A percentile compares a stretch with the other conserved stretches of the same genome.
phyloP scores from a whole-genome alignment of 768 basidiomycete genomes.

The Leccinum disarticulatum region DNA sequence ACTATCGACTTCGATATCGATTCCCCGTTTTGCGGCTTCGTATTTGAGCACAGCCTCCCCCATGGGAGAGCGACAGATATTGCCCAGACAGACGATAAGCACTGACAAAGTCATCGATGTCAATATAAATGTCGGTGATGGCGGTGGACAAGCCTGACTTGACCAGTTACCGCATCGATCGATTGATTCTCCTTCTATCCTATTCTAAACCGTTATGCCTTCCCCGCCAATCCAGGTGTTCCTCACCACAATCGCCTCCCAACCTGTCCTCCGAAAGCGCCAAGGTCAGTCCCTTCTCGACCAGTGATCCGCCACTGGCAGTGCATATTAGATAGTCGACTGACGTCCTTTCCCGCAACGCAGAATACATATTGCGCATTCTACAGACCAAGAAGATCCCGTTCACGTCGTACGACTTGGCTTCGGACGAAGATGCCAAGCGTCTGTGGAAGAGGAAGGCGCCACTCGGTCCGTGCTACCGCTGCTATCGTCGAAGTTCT shows the following conservation, averaged over 20 bases:
- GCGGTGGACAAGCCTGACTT: background rate
- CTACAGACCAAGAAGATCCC: slow-evolving; percentile 85
- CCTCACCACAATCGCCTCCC: slow-evolving; percentile 86
- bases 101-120: slow-evolving; percentile 46
- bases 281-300: slow-evolving; percentile 54
- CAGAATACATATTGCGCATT: slow-evolving; percentile 80
- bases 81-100: slow-evolving; percentile 78
- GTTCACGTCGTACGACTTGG: slow-evolving; percentile 81
- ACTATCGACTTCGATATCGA: slow-evolving; percentile 74
- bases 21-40: slow-evolving; percentile 61
- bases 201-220: slow-evolving; percentile 46
- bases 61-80: slow-evolving; percentile 90
- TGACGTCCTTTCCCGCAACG: background rate
- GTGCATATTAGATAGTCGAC: background rate
- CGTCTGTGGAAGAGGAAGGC: slow-evolving; percentile 79
- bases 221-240: slow-evolving; percentile 82
- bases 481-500: background rate
- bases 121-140: background rate
- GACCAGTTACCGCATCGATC: background rate
- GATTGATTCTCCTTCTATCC: slow-evolving; percentile 8
- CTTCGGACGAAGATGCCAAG: slow-evolving; percentile 81
- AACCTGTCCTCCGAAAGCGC: slow-evolving; percentile 71
- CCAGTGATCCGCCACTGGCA: background rate
- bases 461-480: slow-evolving; percentile 49
- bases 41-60: slow-evolving; percentile 84